phyloP scores from a whole-genome alignment of 1,139 yeast genomes.

The Pichia sp. region DNA sequence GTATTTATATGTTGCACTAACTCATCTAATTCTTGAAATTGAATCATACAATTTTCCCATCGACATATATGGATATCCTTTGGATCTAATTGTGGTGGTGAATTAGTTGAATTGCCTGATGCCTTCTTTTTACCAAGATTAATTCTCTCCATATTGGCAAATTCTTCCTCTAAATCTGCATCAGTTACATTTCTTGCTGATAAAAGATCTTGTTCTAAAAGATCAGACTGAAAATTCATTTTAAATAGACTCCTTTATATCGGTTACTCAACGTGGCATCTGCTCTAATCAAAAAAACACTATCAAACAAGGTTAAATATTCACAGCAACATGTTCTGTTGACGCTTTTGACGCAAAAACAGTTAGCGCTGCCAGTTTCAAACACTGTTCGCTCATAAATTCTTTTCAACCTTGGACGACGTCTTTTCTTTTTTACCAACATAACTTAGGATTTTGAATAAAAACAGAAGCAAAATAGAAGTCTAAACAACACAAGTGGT shows the following conservation, averaged over 20 bases:
- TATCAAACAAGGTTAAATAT: too few species aligned
- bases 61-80: constrained; percentile 25
- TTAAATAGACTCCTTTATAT: too few species aligned
- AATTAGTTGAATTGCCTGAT: not conserved
- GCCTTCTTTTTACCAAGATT: not conserved
- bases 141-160: constrained; percentile 9
- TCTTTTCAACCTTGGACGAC: too few species aligned
- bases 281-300: too few species aligned
- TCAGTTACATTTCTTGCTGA: constrained; percentile 9
- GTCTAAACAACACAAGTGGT: not conserved
- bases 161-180: constrained; percentile 13
- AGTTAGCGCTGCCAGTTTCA: too few species aligned
- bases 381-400: too few species aligned
- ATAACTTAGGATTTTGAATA: too few species aligned
- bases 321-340: too few species aligned
- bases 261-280: too few species aligned
- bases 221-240: constrained; percentile 7
- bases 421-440: too few species aligned
- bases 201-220: constrained; percentile 1
- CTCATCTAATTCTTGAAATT: constrained; percentile 29
- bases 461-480: not conserved
- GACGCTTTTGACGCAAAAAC: too few species aligned
- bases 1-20: constrained; percentile 34
- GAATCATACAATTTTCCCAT: constrained; percentile 33
- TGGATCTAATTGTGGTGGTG: not conserved